A percentile compares a stretch with the other conserved stretches of the same genome.
phyloP scores from a whole-genome alignment of 768 basidiomycete species.

The Fomitopsis serialis region DNA sequence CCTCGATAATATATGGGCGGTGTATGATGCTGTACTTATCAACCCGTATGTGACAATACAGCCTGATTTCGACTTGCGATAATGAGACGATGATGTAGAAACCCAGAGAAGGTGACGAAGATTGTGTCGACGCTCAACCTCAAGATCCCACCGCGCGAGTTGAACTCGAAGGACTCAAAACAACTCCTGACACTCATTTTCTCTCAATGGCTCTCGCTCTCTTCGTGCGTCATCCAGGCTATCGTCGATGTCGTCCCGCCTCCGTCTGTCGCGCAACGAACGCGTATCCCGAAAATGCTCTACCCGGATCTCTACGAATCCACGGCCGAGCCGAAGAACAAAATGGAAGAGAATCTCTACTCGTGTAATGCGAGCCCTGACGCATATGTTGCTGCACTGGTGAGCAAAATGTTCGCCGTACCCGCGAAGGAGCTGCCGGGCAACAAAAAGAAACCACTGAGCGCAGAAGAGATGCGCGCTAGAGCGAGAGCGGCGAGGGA shows the following conservation, averaged over 20 bases:
- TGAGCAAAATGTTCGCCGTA: constrained; percentile 99
- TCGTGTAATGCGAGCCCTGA: constrained; percentile 52
- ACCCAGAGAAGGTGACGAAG: constrained; percentile 83
- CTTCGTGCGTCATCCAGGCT: constrained; percentile 87
- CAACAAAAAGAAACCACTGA: constrained; percentile 69
- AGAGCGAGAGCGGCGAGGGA: constrained; percentile 54
- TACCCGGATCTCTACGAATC: constrained; percentile 71
- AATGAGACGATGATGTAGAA: constrained; percentile 40
- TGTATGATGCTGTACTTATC: constrained; percentile 84
- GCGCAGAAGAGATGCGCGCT: constrained; percentile 78
- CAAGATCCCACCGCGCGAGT: constrained; percentile 81
- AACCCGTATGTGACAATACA: constrained; percentile 68
- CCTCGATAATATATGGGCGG: constrained; percentile 94
- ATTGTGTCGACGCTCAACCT: constrained; percentile 80
- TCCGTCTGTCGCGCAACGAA: constrained; percentile 74
- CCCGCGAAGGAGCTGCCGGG: constrained; percentile 77
- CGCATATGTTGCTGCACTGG: constrained; percentile 74
- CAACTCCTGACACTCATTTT: constrained; percentile 83
- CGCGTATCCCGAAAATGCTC: constrained; percentile 86
- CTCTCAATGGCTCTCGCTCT: constrained; percentile 93
- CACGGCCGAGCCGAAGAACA: constrained; percentile 59
- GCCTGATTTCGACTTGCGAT: constrained; percentile 6
- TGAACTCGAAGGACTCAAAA: constrained; percentile 87
- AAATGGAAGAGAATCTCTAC: constrained; percentile 82
- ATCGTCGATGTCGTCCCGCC: constrained; percentile 93